Evolutionary conservation across 2,329 filamentous ascomycete genomes (phyloP).

Genomic region (Ascochyta pisi): DNA sequence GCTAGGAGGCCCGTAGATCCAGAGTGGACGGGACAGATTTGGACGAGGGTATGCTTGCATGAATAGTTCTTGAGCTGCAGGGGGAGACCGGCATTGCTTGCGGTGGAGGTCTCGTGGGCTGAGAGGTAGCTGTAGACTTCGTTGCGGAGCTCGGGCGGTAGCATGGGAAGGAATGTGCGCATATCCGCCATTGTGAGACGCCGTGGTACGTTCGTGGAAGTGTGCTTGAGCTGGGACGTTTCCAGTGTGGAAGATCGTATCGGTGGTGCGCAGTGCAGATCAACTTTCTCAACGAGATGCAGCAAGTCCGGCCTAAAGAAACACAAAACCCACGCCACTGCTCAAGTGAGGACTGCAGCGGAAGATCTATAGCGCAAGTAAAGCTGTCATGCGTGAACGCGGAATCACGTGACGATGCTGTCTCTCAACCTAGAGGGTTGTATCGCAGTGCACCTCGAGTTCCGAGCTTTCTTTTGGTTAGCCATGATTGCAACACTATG

Average conservation of each 20-base stretch:
- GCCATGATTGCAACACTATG: constrained; percentile 10
- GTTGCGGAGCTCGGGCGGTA: constrained; percentile 43
- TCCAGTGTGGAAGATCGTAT: neutral
- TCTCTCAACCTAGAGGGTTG: neutral
- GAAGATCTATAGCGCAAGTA: constrained; percentile 3
- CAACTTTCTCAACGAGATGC: neutral
- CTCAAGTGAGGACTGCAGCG: neutral
- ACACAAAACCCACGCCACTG: neutral
- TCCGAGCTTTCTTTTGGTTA: constrained; percentile 11
- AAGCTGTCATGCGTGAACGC: constrained; percentile 4
- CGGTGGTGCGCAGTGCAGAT: neutral
- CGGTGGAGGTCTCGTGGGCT: neutral
- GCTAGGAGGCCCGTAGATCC: constrained; percentile 32
- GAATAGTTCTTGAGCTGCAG: constrained; percentile 32
- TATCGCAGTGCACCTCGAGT: neutral
- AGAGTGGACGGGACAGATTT: constrained; percentile 32
- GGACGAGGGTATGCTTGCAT: constrained; percentile 35
- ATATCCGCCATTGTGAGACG: neutral
- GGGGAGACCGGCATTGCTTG: constrained; percentile 25
- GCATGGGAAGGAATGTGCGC: constrained; percentile 29
- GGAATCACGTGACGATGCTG: constrained; percentile 14
- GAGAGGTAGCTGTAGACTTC: constrained; percentile 37
- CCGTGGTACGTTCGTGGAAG: too few species aligned
- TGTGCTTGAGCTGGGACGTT: neutral
- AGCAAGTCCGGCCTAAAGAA: neutral